phyloP scores from a whole-genome alignment of 805 yeast genomes.

The Nakazawaea sp. region DNA sequence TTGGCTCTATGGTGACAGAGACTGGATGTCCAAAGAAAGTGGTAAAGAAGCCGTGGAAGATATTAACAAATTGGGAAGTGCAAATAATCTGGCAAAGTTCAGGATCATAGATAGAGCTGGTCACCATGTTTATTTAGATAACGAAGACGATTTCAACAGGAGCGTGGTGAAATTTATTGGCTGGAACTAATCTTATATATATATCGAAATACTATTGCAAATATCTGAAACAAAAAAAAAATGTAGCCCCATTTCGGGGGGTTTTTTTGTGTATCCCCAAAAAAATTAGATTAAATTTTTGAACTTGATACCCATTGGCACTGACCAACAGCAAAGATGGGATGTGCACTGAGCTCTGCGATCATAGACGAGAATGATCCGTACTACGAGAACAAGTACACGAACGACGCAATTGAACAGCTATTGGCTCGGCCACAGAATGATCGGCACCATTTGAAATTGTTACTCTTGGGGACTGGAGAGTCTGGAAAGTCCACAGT shows the following conservation, averaged over 20 bases:
- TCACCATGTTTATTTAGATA: slow-evolving; percentile 50
- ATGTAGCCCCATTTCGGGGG: slow-evolving; percentile 5
- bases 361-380: slow-evolving; percentile 41
- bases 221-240: not conserved
- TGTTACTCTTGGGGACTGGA: slow-evolving; percentile 86
- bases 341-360: slow-evolving; percentile 56
- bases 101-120: slow-evolving; percentile 38
- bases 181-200: slow-evolving; percentile 9
- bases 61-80: slow-evolving; percentile 18
- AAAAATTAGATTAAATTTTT: too few relatives aligned
- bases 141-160: slow-evolving; percentile 26
- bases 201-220: not conserved
- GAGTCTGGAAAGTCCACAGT: slow-evolving; percentile 95
- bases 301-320: too few relatives aligned
- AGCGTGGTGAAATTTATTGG: slow-evolving; percentile 20
- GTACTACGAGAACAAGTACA: slow-evolving; percentile 42
- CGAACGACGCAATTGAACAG: slow-evolving; percentile 62
- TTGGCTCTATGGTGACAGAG: slow-evolving; percentile 62
- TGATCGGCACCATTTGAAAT: slow-evolving; percentile 56
- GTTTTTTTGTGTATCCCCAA: not conserved
- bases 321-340: slow-evolving; percentile 48
- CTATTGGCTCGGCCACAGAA: slow-evolving; percentile 43
- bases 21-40: slow-evolving; percentile 65
- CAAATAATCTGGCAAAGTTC: slow-evolving; percentile 21
- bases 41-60: slow-evolving; percentile 39